A percentile compares a stretch with the other conserved stretches of the same genome.
Conservation (phyloP, 495 filamentous ascomycete species). For the Penicillium canariense region DNA sequence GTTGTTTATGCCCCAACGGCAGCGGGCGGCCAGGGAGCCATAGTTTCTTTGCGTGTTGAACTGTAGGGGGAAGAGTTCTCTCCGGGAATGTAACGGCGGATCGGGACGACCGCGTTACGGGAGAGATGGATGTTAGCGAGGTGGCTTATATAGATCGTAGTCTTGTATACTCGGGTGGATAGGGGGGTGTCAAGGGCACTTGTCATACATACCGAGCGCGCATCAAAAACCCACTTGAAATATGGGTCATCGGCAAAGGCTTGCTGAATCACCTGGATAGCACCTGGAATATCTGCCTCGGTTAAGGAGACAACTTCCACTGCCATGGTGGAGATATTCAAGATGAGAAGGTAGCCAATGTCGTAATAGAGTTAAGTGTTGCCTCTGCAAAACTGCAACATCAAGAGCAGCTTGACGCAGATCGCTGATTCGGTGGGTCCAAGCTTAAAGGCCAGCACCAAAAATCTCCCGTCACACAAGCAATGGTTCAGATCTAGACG, state of each 20-base stretch:
- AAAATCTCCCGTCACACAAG: no score
- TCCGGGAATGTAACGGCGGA: constrained; percentile 4
- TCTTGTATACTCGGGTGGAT: background rate
- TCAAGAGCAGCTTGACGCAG: background rate
- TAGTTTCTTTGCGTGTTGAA: constrained; percentile 55
- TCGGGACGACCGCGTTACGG: constrained; percentile 19
- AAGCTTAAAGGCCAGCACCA: no score
- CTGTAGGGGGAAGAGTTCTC: constrained; percentile 22
- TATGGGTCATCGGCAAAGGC: constrained; percentile 65
- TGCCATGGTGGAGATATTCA: constrained; percentile 36
- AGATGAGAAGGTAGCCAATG: background rate
- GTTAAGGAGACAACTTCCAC: constrained; percentile 51
- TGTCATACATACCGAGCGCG: constrained; percentile 39
- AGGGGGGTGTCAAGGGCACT: background rate
- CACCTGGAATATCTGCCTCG: constrained; percentile 60
- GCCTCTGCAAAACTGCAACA: background rate
- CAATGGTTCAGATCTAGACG: background rate
- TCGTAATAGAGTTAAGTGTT: background rate
- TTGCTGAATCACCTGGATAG: constrained; percentile 50
- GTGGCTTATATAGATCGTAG: background rate
- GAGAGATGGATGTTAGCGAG: constrained; percentile 19
- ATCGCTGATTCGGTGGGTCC: no score
- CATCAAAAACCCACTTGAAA: constrained; percentile 60
- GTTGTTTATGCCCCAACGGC: constrained; percentile 63
- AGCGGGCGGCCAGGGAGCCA: constrained; percentile 56